These are phyloP conservation scores for Termitomyces sp. DNA, from an alignment of 768 basidiomycete genomes.

Conservation along the genomic window DNA sequence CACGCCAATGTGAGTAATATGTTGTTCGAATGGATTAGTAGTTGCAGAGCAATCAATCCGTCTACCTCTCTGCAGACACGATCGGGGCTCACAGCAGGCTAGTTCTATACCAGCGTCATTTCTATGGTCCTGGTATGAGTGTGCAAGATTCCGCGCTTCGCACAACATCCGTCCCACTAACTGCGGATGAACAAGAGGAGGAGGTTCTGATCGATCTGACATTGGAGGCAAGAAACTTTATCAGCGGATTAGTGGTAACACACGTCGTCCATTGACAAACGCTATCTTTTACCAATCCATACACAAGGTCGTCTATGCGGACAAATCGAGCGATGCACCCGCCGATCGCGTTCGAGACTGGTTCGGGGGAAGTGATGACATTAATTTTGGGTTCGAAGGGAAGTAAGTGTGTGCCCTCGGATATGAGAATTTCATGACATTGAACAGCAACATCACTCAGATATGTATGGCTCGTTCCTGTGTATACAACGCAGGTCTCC, in stretches of 20 bases:
- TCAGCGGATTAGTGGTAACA: not conserved
- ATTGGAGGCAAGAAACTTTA: not conserved
- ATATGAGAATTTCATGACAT: not conserved
- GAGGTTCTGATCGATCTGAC: not conserved
- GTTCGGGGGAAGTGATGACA: not conserved
- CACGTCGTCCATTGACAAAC: not conserved
- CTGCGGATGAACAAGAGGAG: not conserved
- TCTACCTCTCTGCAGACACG: not conserved
- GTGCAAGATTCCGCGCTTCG: not conserved
- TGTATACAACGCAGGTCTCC: not conserved
- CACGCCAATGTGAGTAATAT: not conserved
- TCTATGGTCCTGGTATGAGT: not conserved
- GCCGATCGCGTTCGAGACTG: not conserved
- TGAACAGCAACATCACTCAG: not conserved
- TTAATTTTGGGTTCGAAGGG: not conserved
- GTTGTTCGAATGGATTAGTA: not conserved
- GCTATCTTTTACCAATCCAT: not conserved
- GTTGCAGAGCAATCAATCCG: not conserved
- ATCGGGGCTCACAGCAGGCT: not conserved
- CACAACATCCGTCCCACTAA: not conserved
- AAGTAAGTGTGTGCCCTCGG: not conserved
- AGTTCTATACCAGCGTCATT: not conserved
- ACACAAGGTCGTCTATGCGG: slow-evolving; percentile 1
- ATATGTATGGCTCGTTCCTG: slow-evolving; percentile 4
- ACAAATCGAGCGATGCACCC: not conserved